Evolutionary conservation across 2,329 filamentous ascomycete species (phyloP), one percentile per base, ranked within the genome.

Genomic region (Dactylonectria macrodidyma): DNA sequence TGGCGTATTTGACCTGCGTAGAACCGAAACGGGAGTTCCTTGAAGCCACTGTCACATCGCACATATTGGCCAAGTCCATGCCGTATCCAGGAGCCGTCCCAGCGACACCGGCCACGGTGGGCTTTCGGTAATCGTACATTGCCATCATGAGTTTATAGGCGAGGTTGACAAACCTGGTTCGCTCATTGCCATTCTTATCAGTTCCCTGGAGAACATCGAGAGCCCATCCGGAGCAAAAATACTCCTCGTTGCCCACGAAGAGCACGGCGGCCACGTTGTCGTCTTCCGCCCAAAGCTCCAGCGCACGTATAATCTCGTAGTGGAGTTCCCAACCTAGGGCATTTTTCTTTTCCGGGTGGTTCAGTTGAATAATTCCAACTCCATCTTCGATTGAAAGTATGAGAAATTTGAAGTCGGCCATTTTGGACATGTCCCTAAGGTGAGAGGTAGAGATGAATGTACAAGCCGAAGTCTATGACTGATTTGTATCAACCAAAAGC

Each of bases 281-380:
- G 46, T 48, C 46, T 48, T 48, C 46, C 22, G 46, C 46, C 46
- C 46, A 48, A 48, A 48, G 46, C 46, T 48, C 46, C 16, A 48
- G 46, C 2, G 46, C 46, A 14, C 46, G 3, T 19, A 48, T 48
- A 6, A 48, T 48, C 22, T 48, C 46, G 46, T 48, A 48, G 46
- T 48, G 46, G 46, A 48, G 46, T 24, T 48, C 46, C 46, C 46
- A 48, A 24, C 46, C 46, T 8, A 48, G 5, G 2, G 46, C 46
- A 48, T 48, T 48, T 48, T 24, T n/a, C 46, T 48, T 48, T 16
- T 48, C 46, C 1, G 46, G 46, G 46, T 48, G 46, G 14, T 48
- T 48, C 3, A 48, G 46, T 16, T 48, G 46, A 16, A 48, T 48
- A 24, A 48, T 48, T 4, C 46, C 46, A 48, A 48, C 46, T 48